phyloP scores from a whole-genome alignment of 148 eudicot genomes.

The Rhododendron molle region DNA sequence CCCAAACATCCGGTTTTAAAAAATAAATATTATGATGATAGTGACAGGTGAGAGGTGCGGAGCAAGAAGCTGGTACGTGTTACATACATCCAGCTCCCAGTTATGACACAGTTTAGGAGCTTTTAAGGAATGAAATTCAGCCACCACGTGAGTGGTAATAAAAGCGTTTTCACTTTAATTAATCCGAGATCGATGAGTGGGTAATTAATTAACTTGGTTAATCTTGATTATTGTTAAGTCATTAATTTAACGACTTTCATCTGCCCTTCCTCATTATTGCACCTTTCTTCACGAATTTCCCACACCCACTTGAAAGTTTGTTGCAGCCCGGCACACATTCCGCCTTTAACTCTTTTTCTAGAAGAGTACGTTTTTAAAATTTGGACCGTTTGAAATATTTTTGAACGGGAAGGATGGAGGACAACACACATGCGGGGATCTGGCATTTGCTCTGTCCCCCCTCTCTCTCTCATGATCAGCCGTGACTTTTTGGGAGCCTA shows the following conservation, averaged over 20 bases:
- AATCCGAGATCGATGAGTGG: not conserved
- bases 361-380: no score
- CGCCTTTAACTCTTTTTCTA: no score
- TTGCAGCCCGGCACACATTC: not conserved
- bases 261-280: conserved; percentile 6
- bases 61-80: not conserved
- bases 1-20: no score
- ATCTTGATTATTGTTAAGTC: not conserved
- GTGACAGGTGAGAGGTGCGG: not conserved
- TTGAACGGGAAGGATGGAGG: no score
- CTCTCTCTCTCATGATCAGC: no score
- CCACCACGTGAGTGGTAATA: not conserved
- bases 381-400: no score
- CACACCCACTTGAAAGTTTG: not conserved
- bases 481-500: no score
- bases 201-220: no score
- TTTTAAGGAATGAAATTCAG: not conserved
- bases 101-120: no score
- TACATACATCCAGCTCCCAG: not conserved
- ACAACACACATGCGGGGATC: no score
- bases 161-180: not conserved
- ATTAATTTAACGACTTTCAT: not conserved
- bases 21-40: not conserved
- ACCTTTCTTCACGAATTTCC: not conserved
- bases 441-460: no score